Evolutionary conservation across 805 yeast genomes (phyloP).

Genomic region (Yueomyces sinensis): DNA sequence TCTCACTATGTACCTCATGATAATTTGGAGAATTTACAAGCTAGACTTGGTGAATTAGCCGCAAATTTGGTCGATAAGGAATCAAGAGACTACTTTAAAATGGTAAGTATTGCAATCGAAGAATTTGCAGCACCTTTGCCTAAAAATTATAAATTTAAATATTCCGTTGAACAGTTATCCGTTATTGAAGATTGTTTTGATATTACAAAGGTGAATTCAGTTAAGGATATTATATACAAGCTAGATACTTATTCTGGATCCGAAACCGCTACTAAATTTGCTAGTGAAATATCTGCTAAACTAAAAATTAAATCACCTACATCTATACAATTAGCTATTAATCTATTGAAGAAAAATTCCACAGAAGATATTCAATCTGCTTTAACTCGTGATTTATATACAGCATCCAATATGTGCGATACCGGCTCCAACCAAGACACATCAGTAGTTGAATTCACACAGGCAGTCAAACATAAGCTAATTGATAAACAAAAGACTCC

Average conservation of each 20-base stretch:
- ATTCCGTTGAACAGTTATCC: slow-evolving; percentile 39
- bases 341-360: slow-evolving; percentile 50
- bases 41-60: slow-evolving; percentile 47
- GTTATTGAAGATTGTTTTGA: slow-evolving; percentile 62
- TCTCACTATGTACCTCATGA: slow-evolving; percentile 76
- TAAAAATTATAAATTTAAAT: slow-evolving; percentile 43
- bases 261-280: slow-evolving; percentile 51
- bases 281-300: slow-evolving; percentile 39
- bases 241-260: slow-evolving; percentile 35
- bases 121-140: slow-evolving; percentile 68
- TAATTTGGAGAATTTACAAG: slow-evolving; percentile 46
- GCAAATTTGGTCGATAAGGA: slow-evolving; percentile 9
- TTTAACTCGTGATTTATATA: slow-evolving; percentile 54
- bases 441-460: slow-evolving; percentile 42
- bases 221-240: slow-evolving; percentile 41
- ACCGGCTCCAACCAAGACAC: slow-evolving; percentile 25
- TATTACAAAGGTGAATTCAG: slow-evolving; percentile 26
- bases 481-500: slow-evolving; percentile 46
- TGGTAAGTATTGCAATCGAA: slow-evolving; percentile 62
- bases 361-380: slow-evolving; percentile 48
- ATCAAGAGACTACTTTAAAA: slow-evolving; percentile 21
- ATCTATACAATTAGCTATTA: slow-evolving; percentile 63
- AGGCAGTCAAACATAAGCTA: slow-evolving; percentile 51
- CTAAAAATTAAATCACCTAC: slow-evolving; percentile 60
- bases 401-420: slow-evolving; percentile 64